Evolutionary conservation across 2,329 filamentous ascomycete species (phyloP).

Genomic region (Phyllosticta citribraziliensis): DNA sequence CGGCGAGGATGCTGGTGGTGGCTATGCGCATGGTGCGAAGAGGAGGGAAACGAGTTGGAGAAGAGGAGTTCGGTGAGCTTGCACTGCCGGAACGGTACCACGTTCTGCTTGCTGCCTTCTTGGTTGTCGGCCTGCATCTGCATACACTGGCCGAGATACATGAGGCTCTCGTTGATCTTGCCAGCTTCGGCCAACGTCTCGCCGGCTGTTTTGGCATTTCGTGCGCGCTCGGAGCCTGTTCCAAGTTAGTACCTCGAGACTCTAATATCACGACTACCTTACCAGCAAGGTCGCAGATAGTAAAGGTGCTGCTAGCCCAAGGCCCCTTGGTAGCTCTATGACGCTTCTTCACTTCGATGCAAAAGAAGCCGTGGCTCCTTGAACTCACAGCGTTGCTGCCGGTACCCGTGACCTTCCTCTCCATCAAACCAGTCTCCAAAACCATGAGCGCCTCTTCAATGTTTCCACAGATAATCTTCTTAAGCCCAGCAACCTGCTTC

Average conservation of each 20-base stretch:
- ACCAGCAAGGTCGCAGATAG: constrained; percentile 85
- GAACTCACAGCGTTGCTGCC: constrained; percentile 89
- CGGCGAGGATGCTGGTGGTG: constrained; percentile 42
- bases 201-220: constrained; percentile 88
- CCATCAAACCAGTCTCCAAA: constrained; percentile 77
- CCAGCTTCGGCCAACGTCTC: constrained; percentile 89
- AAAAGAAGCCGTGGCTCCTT: constrained; percentile 92
- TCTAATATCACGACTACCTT: constrained; percentile 14
- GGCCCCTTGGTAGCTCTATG: constrained; percentile 43
- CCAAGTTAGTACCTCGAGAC: neutral
- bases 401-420: constrained; percentile 80
- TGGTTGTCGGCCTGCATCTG: constrained; percentile 84
- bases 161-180: constrained; percentile 96
- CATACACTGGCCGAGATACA: constrained; percentile 95
- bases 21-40: constrained; percentile 18
- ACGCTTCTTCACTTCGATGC: constrained; percentile 85
- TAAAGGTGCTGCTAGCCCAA: constrained; percentile 72
- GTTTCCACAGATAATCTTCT: constrained; percentile 77
- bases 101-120: constrained; percentile 54
- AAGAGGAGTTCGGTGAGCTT: constrained; percentile 45
- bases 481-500: constrained; percentile 88
- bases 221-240: constrained; percentile 70
- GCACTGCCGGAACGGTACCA: constrained; percentile 62
- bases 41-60: constrained; percentile 38
- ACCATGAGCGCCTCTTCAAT: constrained; percentile 81